Evolutionary conservation across 2,329 filamentous ascomycete species (phyloP), one percentile per base, ranked within the genome.

Genomic region (Kalmusia sp.): DNA sequence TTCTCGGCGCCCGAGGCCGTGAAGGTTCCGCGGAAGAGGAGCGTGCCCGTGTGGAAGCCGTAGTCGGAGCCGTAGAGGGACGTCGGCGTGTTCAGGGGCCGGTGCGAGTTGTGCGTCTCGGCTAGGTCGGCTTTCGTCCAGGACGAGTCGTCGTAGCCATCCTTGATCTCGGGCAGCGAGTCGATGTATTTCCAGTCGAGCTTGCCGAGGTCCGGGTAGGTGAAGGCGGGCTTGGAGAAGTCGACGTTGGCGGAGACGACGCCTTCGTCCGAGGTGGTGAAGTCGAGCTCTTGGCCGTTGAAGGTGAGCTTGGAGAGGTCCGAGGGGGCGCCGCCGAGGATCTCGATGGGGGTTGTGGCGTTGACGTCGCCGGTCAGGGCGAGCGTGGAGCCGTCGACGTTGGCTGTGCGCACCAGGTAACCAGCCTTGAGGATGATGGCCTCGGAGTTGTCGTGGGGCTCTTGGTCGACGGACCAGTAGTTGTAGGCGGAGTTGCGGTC

Each of bases 341-440:
- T 78, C 58, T 92, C 88, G 12, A 93, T 72, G 0, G 82, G 65
- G 0, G 87, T 86, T 0, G 89, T 91, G 0, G 80, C 72, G 61
- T 93, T 93, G 57, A 93, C 80, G 63, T 95, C 90, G 3, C 87
- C 90, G 3, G 82, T 83, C 2, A 93, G 70, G 11, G 82, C 78
- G 4, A 93, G 77, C 1, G 80, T 80, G n/a, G 75, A 76, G 2
- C 80, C 84, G 4, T 82, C 63, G 1, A 88, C 69, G 2, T 80
- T 79, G 0, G 86, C 86, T 0, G 82, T 84, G 6, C 88, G 83
- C 30, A 89, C 68, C 0, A 91, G 79, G 63, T 90, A 89, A 8
- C 84, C 84, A 0, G 83, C 87, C 54, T 87, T 83, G 45, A 87
- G 72, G 34, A 91, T 85, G 15, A 89, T 78, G 5, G 71, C 61